Base-by-base conservation (phyloP, 495 filamentous ascomycete species). In the Tetracladium marchalianum region DNA sequence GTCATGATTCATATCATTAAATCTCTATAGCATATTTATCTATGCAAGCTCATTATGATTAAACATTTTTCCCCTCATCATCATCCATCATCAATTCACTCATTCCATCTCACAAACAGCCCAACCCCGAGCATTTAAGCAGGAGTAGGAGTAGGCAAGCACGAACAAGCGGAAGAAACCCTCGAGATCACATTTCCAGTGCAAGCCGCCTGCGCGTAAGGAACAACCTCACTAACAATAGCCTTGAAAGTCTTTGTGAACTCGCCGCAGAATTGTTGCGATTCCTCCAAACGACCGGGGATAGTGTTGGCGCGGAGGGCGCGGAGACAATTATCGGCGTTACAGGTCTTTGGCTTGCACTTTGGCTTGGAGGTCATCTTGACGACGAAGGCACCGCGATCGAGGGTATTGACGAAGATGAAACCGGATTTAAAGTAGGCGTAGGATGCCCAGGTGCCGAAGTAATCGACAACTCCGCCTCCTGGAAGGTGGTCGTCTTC, bases 331-430 rank as follows among this genome's bases (percentile, higher is more conserved):
- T 49, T 43, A 17, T 49, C 39, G 8, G 46, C 38, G n/a, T 41
- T 35, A n/a, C 46, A 49, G 13, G 44, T 47, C 31, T 39, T 31
- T 10, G 13, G 31, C 11, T 13, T 13, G 33, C 44, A 47, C 4
- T 18, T 31, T 1, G 27, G 35, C 16, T 37, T 35, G 38, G 35
- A 36, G 13, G 46, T 49, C 46, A 49, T 49, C 54, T 53, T 60
- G 16, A 65, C 31, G 11, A 62, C 52, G 39, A 59, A 68, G 1
- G 32, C 64, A 41, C 65, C 64, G 5, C 65, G 38, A 53, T 68
- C 65, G 45, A 66, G 62, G 8, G 56, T 62, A 46, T 68, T 68
- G 19, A 67, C 46, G 18, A 66, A 53, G 11, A 68, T 56, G 44
- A 49, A 63, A 17, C 65, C 65, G 35, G 52, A 58, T 52, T 60